Conservation (phyloP, 2,329 filamentous ascomycete species). For the Hypoxylon rubiginosum region DNA sequence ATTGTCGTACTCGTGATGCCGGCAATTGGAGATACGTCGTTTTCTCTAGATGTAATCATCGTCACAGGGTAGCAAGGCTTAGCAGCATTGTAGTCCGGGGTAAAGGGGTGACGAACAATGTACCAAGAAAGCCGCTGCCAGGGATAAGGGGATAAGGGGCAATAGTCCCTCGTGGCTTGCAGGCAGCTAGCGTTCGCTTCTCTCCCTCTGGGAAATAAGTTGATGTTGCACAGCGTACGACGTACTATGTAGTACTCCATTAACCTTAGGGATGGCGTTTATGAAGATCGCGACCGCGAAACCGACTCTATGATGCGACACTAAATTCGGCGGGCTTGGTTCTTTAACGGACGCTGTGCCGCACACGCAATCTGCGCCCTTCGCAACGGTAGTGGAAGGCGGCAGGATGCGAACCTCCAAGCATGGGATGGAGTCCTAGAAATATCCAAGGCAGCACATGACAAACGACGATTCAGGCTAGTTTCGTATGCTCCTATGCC, state of each 20-base stretch:
- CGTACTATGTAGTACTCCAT: neutral
- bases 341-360: slow-evolving; percentile 29
- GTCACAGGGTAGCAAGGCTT: slow-evolving; percentile 1
- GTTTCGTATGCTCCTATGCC: slow-evolving; percentile 38
- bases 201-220: slow-evolving; percentile 15
- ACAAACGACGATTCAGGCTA: neutral
- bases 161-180: slow-evolving; percentile 11
- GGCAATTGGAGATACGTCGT: neutral
- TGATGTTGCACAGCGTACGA: slow-evolving; percentile 31
- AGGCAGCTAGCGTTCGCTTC: slow-evolving; percentile 7
- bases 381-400: slow-evolving; percentile 3
- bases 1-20: slow-evolving; percentile 7
- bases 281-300: slow-evolving; percentile 35
- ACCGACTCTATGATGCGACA: slow-evolving; percentile 35
- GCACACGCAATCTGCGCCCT: slow-evolving; percentile 37
- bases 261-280: slow-evolving; percentile 11
- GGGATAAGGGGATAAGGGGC: slow-evolving; percentile 9
- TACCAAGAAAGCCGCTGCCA: neutral
- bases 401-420: slow-evolving; percentile 18
- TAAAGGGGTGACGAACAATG: slow-evolving; percentile 29
- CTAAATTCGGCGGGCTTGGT: slow-evolving; percentile 31
- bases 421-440: slow-evolving; percentile 13
- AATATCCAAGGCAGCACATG: slow-evolving; percentile 3
- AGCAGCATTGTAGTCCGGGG: slow-evolving; percentile 29
- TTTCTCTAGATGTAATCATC: slow-evolving; percentile 8